Evolutionary conservation across 306 rosid species (phyloP), one percentile per base, ranked within the genome.

Genomic region (Citrullus amarus): DNA sequence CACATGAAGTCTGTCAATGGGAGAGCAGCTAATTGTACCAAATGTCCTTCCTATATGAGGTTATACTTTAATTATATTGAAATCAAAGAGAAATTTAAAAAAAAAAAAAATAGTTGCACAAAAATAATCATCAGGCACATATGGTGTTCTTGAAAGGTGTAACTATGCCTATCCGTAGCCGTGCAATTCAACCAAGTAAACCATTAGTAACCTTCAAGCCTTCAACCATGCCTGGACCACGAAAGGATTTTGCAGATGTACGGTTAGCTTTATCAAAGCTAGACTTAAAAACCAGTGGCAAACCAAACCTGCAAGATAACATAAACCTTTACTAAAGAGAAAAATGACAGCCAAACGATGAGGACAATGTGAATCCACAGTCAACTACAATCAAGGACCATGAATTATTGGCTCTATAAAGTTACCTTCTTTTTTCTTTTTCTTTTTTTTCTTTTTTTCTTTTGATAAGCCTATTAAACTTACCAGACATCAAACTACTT

Each of bases 221-320:
- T 85, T 95, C 96, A 34, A 2, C 81, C 90, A 92, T 80, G 86
- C 99, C 99, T 0, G 97, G 99, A 85, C 99, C 97, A 13, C 96
- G 96, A 77, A 95, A 92, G 74, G 97, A 95, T 82, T 95, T 95
- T 68, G 97, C 91, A 25, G 99, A 95, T 63, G 97, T 95, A 56
- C 97, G 87, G 84, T 95, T 95, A 76, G 99, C 99, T 84, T 92
- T 95, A 82, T 95, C 97, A 76, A 95, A 95, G 88, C 99, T 95
- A 63, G 99, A 91, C 88, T 92, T 92, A 89, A 95, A 95, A 79
- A 95, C 90, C 88, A 95, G 84, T 6, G 93, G 97, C 84, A 95
- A 81, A 77, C 96, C 99, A 78, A 92, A 82, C 69, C 99, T 92
- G 90, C 77, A 84, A 87, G 79, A 86, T 80, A 43, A 18, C 20